Evolutionary conservation across 306 rosid species (phyloP), one percentile per base, ranked within the genome.

Genomic region (Arachis stenosperma): DNA sequence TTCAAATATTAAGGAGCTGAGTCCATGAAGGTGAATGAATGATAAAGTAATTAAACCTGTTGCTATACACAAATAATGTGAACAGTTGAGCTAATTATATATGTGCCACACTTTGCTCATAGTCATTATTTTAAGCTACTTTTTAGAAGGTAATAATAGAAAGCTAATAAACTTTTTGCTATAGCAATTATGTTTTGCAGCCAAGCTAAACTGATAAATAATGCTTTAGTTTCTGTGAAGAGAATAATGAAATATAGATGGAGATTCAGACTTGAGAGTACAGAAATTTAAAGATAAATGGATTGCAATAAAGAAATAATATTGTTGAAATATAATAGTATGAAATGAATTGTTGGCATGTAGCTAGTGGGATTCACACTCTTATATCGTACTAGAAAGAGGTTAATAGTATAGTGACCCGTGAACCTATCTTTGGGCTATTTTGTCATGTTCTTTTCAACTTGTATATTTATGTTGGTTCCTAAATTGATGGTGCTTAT

Each of bases 361-460:
- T 61, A 47, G 68, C 61, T 61, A 80, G 85, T 70, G 74, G 73
- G 29, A 55, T 56, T 60, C 6, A 50, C 17, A 66, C 59, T 53
- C 37, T 69, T 41, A 43, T 56, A 71, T 69, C 52, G 57, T 77
- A 70, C 53, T 67, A 74, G 51, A 37, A 52, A 41, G 58, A 56
- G 36, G 78, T 52, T 50, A 33, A 84, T 48, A 79, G 83, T 67
- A 42, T 33, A 73, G 82, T 70, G 76, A 81, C 97, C 17, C 17
- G 17, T 17, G 17, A 17, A 17, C 17, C 17, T 17, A 17, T 17
- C 17, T 17, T 17, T 17, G 17, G 17, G 17, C 17, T 17, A 17
- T 17, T 17, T 17, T 17, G 17, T 17, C 17, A 17, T 17, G 17
- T 17, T 17, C 17, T 17, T 17, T 17, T 17, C 17, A 17, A 17